Conservation (phyloP, 169 alveolate species). For the Eimeria acervulina region DNA sequence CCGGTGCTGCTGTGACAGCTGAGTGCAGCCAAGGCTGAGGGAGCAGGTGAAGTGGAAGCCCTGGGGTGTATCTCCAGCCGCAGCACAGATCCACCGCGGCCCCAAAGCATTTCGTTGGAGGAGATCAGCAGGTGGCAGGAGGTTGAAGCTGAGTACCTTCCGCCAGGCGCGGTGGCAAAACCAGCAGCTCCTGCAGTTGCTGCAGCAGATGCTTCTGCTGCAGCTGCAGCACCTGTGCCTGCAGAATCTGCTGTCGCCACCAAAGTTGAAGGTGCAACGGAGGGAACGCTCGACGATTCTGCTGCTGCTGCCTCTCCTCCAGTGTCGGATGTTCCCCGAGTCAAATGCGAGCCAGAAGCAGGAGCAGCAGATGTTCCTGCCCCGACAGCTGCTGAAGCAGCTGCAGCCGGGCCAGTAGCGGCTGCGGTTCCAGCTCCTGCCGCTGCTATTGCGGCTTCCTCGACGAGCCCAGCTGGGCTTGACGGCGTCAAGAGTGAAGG, state of each 20-base stretch:
- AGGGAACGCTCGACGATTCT: not conserved
- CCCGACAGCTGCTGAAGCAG: not conserved
- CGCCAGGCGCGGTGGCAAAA: slow-evolving; percentile 57
- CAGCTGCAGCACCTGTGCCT: slow-evolving; percentile 13
- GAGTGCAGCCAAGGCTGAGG: slow-evolving; percentile 82
- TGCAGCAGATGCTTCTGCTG: not conserved
- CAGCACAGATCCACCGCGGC: slow-evolving; percentile 22
- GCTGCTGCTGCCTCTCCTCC: slow-evolving; percentile 12
- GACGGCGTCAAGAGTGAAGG: slow-evolving; percentile 56
- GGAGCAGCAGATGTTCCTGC: not conserved
- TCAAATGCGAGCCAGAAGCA: slow-evolving; percentile 15
- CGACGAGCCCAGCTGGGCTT: not conserved
- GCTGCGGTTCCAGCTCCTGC: not conserved
- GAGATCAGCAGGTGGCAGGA: slow-evolving; percentile 81
- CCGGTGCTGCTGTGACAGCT: slow-evolving; percentile 63
- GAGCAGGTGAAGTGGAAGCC: slow-evolving; percentile 58
- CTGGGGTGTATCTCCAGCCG: slow-evolving; percentile 71
- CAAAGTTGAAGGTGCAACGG: slow-evolving; percentile 5
- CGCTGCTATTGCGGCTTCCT: not conserved
- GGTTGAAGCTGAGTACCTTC: slow-evolving; percentile 72
- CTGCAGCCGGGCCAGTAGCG: slow-evolving; percentile 19
- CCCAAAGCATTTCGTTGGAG: slow-evolving; percentile 76
- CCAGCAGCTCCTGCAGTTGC: not conserved
- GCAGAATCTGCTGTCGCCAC: not conserved
- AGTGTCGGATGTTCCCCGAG: not conserved